Base-by-base conservation (phyloP, 805 yeast species). In the Candida dajiaensis region DNA sequence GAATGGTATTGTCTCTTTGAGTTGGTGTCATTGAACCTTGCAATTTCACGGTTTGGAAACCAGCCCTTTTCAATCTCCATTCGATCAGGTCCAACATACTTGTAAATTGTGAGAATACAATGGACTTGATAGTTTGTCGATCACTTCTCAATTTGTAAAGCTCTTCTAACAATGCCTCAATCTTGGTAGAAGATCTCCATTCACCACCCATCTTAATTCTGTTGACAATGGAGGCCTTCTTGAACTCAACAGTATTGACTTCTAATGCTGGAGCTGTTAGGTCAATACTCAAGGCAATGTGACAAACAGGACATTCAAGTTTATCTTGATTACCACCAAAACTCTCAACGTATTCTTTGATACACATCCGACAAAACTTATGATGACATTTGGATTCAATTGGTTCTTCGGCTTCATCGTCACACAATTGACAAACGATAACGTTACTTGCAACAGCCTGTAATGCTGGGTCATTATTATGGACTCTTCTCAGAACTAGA, bases 401-500 rank as follows among this genome's bases (percentile, higher is more conserved):
- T 0, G 99, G 96, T 50, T 94, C 99, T 65, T 94, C 98, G 0
- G 98, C 97, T 65, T 90, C 97, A 61, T 94, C 99, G 55, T 90
- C 98, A 67, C 99, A 94, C 21, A 94, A 63, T 54, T 88, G 95
- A 62, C 99, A 94, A 38, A 94, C 83, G 11, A 89, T 78, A 7
- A 70, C 68, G 37, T 77, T 78, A 25, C 57, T 58, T 1, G 70
- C 50, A 9, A 11, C 18, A 8, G 22, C 53, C 49, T 57, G 64
- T 9, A 46, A 55, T 50, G 65, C 53, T 55, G 65, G 54, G 57
- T 67, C 62, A 20, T 57, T 65, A 33, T 63, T 62, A 3, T 77
- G 77, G 26, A 82, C 74, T 44, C 90, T 73, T 54, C 89, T 81
- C 61, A 94, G 70, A 1, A 94, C 97, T 51, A 94, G 71, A 67